Conservation (phyloP, 2,329 filamentous ascomycete species). For the Bipolaris oryzae region DNA sequence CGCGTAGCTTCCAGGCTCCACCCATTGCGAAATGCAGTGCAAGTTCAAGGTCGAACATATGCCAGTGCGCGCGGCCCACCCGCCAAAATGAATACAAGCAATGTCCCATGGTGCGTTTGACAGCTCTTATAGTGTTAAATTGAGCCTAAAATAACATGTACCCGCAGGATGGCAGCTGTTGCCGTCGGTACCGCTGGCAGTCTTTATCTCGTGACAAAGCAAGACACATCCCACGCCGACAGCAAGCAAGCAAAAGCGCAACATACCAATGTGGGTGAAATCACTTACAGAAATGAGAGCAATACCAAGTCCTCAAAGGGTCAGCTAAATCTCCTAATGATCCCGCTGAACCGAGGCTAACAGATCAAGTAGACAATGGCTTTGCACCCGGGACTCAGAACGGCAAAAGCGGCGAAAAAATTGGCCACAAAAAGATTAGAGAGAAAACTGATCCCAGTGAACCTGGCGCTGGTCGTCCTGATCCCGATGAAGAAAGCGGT, state of each 20-base stretch:
- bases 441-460: background rate
- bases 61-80: conserved; percentile 38
- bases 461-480: conserved; percentile 4
- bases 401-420: conserved; percentile 1
- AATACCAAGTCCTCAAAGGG: background rate
- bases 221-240: background rate
- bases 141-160: background rate
- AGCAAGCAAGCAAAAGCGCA: background rate
- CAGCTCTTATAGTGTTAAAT: background rate
- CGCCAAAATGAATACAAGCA: conserved; percentile 41
- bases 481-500: background rate
- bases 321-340: too few species aligned
- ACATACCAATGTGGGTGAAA: background rate
- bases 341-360: background rate
- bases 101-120: conserved; percentile 48
- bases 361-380: background rate
- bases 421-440: background rate
- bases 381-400: background rate
- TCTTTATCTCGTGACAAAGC: conserved; percentile 1
- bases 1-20: conserved; percentile 22
- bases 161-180: conserved; percentile 1
- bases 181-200: background rate
- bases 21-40: conserved; percentile 36
- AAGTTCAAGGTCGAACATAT: conserved; percentile 47
- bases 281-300: background rate